A percentile compares a stretch with the other conserved stretches of the same genome.
phyloP scores from a whole-genome alignment of 2,329 filamentous ascomycete genomes.

The Blumeriella jaapii region DNA sequence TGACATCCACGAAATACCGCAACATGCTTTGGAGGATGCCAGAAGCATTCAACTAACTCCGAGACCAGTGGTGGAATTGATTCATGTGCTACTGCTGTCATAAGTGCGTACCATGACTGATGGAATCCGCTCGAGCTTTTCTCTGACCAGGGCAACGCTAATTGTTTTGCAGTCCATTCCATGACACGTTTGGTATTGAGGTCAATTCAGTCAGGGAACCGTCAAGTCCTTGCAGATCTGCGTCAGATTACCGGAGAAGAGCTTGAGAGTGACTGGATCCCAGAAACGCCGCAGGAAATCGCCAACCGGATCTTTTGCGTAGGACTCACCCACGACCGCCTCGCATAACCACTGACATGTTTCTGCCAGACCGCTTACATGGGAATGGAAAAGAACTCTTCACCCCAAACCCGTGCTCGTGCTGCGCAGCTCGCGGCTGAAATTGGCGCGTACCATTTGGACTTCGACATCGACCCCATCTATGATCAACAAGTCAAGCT shows the following conservation, averaged over 20 bases:
- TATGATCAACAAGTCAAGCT: constrained; percentile 31
- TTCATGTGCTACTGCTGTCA: constrained; percentile 41
- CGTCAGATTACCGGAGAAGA: constrained; percentile 42
- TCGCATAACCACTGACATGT: too few relatives aligned
- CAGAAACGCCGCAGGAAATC: constrained; percentile 39
- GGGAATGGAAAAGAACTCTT: constrained; percentile 41
- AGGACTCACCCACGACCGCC: too few relatives aligned
- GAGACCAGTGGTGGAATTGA: constrained; percentile 51
- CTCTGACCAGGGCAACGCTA: too few relatives aligned
- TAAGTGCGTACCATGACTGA: too few relatives aligned
- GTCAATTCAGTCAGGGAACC: constrained; percentile 35
- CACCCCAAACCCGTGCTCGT: constrained; percentile 45
- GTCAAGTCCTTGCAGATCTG: constrained; percentile 38
- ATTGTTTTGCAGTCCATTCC: too few relatives aligned
- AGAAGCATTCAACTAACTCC: too few relatives aligned
- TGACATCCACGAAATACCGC: too few relatives aligned
- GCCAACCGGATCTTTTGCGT: constrained; percentile 45
- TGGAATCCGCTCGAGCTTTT: too few relatives aligned
- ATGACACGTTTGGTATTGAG: constrained; percentile 44
- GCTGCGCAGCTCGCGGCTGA: constrained; percentile 47
- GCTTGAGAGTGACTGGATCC: constrained; percentile 32
- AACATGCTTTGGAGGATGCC: too few relatives aligned
- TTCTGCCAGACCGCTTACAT: constrained; percentile 63
- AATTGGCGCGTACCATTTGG: constrained; percentile 62
- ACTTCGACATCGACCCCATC: constrained; percentile 41